A percentile compares a stretch with the other conserved stretches of the same genome.
These are phyloP conservation scores for Mitragyna speciosa DNA, from an alignment of 257 asterid genomes.

Conservation along the genomic window DNA sequence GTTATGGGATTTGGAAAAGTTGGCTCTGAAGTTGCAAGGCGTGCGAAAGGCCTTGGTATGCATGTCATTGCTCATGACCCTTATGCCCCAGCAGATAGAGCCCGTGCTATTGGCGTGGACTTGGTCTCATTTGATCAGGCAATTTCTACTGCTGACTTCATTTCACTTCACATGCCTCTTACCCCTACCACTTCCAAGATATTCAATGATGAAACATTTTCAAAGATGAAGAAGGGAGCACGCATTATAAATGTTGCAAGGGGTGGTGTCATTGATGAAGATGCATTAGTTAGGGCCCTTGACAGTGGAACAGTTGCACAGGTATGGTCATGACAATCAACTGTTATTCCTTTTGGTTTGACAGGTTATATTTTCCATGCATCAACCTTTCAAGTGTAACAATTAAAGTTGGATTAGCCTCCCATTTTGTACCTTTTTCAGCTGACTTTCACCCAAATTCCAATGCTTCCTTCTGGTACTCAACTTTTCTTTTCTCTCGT, in stretches of 20 bases:
- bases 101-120: constrained; percentile 89
- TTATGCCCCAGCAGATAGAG: constrained; percentile 96
- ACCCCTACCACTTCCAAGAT: constrained; percentile 80
- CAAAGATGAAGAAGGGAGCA: constrained; percentile 89
- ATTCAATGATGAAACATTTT: constrained; percentile 78
- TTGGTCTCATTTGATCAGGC: constrained; percentile 88
- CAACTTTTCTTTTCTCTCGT: constrained; percentile 6
- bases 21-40: constrained; percentile 66
- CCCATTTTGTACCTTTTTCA: not conserved
- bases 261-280: constrained; percentile 97
- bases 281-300: constrained; percentile 88
- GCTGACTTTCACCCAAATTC: not conserved
- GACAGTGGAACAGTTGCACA: constrained; percentile 87
- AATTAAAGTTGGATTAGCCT: not conserved
- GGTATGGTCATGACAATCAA: constrained; percentile 33
- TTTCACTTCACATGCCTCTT: constrained; percentile 98
- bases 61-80: constrained; percentile 92
- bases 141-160: constrained; percentile 69
- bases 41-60: constrained; percentile 98
- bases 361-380: not conserved
- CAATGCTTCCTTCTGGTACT: constrained; percentile 1
- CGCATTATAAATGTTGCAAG: constrained; percentile 80
- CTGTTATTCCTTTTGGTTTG: not conserved
- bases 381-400: not conserved
- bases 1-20: constrained; percentile 98